Conservation (phyloP, 2,329 filamentous ascomycete genomes). For the Parastagonospora avenae region DNA sequence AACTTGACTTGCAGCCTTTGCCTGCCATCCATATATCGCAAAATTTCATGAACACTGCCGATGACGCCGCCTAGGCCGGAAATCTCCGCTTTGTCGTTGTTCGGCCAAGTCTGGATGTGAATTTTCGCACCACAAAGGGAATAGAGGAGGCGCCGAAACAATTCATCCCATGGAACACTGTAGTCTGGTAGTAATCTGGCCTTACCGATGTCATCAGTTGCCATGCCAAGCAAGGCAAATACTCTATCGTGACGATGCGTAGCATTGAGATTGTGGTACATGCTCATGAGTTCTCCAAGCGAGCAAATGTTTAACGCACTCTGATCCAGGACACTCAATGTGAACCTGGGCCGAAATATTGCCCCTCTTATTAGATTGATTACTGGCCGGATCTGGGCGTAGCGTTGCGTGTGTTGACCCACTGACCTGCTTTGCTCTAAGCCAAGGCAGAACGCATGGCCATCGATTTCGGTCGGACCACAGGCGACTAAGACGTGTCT, state of each 20-base stretch:
- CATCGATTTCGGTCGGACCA: conserved; percentile 13
- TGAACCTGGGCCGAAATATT: conserved; percentile 8
- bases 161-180: conserved; percentile 2
- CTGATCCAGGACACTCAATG: not conserved
- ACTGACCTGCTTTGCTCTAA: conserved; percentile 2
- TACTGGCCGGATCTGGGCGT: conserved; percentile 1
- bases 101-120: conserved; percentile 1
- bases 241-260: conserved; percentile 12
- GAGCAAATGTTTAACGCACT: conserved; percentile 4
- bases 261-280: conserved; percentile 15
- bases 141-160: conserved; percentile 6
- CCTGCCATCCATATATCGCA: too few relatives aligned
- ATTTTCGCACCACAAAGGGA: too few relatives aligned
- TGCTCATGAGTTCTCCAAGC: conserved; percentile 13
- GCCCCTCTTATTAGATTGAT: conserved; percentile 10
- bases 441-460: conserved; percentile 13
- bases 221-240: conserved; percentile 16
- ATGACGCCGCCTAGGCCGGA: too few relatives aligned
- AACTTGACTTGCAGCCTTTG: too few relatives aligned
- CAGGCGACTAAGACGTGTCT: conserved; percentile 12
- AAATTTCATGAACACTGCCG: too few relatives aligned
- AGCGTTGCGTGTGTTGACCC: not conserved
- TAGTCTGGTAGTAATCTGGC: conserved; percentile 4
- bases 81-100: conserved; percentile 5
- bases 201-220: not conserved